Base-by-base conservation (phyloP, 2,329 filamentous ascomycete genomes). In the Fusarium virguliforme region DNA sequence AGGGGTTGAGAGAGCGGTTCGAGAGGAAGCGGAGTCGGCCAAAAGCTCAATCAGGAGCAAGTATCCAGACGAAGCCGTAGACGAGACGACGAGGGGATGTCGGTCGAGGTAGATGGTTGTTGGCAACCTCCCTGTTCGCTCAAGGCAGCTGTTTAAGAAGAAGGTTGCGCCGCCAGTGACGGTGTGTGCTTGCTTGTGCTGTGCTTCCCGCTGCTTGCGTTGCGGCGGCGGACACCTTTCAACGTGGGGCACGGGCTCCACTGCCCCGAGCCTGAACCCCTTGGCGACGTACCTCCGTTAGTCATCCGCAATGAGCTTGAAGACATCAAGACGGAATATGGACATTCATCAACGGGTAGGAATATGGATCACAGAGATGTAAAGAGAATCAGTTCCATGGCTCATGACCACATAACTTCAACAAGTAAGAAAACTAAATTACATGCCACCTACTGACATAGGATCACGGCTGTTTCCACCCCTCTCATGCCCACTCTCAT, bases 181-280 rank as follows among this genome's bases (percentile, higher is more conserved):
- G 74, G 74, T 74, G 72, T 68, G 61, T 62, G 70, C 62, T 18
- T 18, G 18, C 18, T 18, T 68, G 62, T 71, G 70, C 56, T 68
- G 62, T 71, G 58, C 70, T 70, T 67, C 30, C 30, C 8, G 8
- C 57, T 70, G 62, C 53, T 72, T 70, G 62, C 38, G 64, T 67
- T 74, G 54, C 53, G 40, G 63, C 65, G 68, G 64, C 72, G 74
- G 75, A 76, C 74, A 77, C 74, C 69, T 75, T 77, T 77, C 75
- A 75, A 74, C 73, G 73, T 75, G 73, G 73, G 73, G 73, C 73
- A 74, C 48, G 60, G 62, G 32, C 56, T 57, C 63, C 64, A 72
- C 71, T 60, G 24, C 38, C 24, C 57, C 50, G 61, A 63, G 58
- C 51, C 56, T 37, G 40, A 59, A 53, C 50, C 57, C 43, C 66